Evolutionary conservation across 2,329 filamentous ascomycete genomes (phyloP).

Genomic region (Macroventuria anomochaeta): DNA sequence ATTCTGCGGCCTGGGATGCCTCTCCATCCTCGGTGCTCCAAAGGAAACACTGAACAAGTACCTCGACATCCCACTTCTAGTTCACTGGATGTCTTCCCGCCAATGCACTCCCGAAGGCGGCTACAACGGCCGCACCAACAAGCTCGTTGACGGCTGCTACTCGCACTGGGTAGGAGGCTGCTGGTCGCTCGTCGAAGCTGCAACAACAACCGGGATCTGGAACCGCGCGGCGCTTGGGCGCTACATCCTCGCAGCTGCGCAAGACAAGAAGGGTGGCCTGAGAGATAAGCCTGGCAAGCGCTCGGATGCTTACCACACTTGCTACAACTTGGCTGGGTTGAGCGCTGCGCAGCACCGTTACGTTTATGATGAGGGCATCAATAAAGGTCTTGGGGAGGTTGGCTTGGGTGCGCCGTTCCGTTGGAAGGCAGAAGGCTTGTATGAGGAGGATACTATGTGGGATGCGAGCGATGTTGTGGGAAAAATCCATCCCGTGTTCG

Average conservation of each 20-base stretch:
- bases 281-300: slow-evolving; percentile 91
- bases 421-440: slow-evolving; percentile 55
- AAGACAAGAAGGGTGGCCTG: slow-evolving; percentile 79
- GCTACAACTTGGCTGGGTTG: slow-evolving; percentile 86
- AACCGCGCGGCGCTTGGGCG: slow-evolving; percentile 83
- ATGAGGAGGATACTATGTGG: slow-evolving; percentile 63
- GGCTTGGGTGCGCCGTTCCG: slow-evolving; percentile 51
- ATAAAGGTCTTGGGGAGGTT: slow-evolving; percentile 34
- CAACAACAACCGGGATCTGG: slow-evolving; percentile 66
- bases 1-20: slow-evolving; percentile 89
- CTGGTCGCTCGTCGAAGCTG: slow-evolving; percentile 88
- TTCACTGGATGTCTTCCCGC: slow-evolving; percentile 86
- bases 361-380: slow-evolving; percentile 52
- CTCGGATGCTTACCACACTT: slow-evolving; percentile 90
- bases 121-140: slow-evolving; percentile 93
- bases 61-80: slow-evolving; percentile 76
- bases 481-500: slow-evolving; percentile 82
- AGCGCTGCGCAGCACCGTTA: slow-evolving; percentile 78
- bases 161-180: slow-evolving; percentile 97
- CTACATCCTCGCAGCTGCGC: slow-evolving; percentile 90
- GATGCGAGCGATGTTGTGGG: slow-evolving; percentile 73
- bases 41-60: slow-evolving; percentile 75
- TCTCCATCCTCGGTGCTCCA: slow-evolving; percentile 84
- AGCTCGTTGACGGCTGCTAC: slow-evolving; percentile 97
- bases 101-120: slow-evolving; percentile 93